Evolutionary conservation across 2,329 filamentous ascomycete genomes (phyloP).

Genomic region (Alternaria sp.): DNA sequence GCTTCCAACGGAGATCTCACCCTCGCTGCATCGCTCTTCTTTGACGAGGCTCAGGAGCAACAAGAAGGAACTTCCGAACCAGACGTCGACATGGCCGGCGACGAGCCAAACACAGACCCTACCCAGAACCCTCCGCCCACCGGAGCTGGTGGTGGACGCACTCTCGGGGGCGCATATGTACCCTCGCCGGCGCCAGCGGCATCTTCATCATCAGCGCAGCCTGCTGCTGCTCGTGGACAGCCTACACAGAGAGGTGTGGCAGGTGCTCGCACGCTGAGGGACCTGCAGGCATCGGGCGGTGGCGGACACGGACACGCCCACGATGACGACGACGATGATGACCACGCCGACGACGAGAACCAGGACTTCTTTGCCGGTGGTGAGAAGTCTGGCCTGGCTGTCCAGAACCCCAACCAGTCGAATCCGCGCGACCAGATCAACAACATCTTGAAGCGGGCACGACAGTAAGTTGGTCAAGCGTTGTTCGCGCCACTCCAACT

Average conservation of each 20-base stretch:
- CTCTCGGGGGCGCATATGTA: conserved; percentile 47
- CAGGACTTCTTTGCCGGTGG: conserved; percentile 82
- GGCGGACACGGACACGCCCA: conserved; percentile 55
- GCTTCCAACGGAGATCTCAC: conserved; percentile 57
- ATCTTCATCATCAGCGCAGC: conserved; percentile 20
- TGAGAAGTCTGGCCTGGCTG: conserved; percentile 80
- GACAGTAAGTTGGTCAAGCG: conserved; percentile 45
- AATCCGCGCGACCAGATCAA: conserved; percentile 59
- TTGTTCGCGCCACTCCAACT: conserved; percentile 19
- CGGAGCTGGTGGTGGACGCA: conserved; percentile 46
- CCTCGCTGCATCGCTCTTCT: conserved; percentile 56
- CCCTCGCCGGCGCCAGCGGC: conserved; percentile 34
- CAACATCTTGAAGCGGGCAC: conserved; percentile 59
- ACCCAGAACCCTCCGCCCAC: conserved; percentile 32
- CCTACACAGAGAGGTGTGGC: conserved; percentile 39
- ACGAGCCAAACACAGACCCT: conserved; percentile 35
- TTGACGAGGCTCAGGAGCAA: conserved; percentile 45
- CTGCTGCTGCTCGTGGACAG: conserved; percentile 32
- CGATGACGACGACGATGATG: conserved; percentile 62
- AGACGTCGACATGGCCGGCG: conserved; percentile 48
- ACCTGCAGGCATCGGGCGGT: conserved; percentile 56
- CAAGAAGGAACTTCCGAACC: conserved; percentile 29
- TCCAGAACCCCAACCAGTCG: conserved; percentile 68
- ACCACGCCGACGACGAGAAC: conserved; percentile 66
- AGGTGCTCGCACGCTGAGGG: conserved; percentile 54